Percentiles rank a stretch among this genome's conserved stretches.
Conservation (phyloP, 192 early-diverging fungal genomes). For the Backusella sp. region DNA sequence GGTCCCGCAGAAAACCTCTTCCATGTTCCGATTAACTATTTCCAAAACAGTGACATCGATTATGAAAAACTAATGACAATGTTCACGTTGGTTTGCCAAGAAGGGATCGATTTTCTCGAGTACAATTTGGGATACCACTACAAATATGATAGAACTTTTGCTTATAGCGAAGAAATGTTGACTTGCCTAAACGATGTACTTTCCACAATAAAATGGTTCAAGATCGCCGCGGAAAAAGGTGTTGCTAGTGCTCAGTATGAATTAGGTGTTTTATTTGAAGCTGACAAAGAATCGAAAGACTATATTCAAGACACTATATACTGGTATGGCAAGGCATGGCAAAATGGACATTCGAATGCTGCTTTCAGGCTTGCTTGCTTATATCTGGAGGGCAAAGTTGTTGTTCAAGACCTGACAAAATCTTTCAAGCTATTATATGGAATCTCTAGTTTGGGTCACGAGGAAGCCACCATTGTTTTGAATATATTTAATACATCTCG, state of each 20-base stretch:
- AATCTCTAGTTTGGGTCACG: too few species aligned
- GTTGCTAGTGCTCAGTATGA: conserved; percentile 22
- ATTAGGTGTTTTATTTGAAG: conserved; percentile 23
- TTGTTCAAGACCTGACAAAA: too few species aligned
- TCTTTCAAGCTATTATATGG: too few species aligned
- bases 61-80: not conserved
- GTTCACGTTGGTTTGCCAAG: not conserved
- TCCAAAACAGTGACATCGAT: not conserved
- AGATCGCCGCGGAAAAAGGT: conserved; percentile 21
- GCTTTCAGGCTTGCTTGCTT: too few species aligned
- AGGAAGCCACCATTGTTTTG: too few species aligned
- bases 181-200: not conserved
- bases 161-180: not conserved
- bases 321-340: too few species aligned
- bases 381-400: too few species aligned
- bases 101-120: not conserved
- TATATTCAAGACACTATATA: too few species aligned
- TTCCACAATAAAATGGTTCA: not conserved
- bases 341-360: too few species aligned
- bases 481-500: too few species aligned
- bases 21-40: not conserved
- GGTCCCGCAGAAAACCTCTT: not conserved
- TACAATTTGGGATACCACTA: conserved; percentile 9
- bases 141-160: not conserved
- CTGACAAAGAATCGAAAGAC: too few species aligned